These are phyloP conservation scores for Phytophthora sansomeana DNA, from an alignment of 352 stramenopile genomes.

Conservation along the genomic window DNA sequence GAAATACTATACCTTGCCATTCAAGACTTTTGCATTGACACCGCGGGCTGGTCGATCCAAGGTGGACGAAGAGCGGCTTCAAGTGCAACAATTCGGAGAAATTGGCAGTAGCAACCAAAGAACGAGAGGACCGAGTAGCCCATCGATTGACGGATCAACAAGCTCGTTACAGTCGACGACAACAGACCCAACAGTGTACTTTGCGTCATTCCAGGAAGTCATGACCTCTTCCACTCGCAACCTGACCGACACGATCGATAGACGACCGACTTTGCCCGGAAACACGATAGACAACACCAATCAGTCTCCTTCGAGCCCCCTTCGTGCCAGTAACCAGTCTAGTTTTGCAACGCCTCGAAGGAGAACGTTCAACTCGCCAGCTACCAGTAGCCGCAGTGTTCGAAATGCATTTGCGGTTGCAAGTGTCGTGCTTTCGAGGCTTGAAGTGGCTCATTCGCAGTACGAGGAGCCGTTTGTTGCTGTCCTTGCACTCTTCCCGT, in stretches of 20 bases:
- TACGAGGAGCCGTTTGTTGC: constrained; percentile 62
- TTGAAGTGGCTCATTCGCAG: constrained; percentile 45
- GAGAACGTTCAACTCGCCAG: constrained; percentile 1
- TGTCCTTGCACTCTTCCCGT: constrained; percentile 54
- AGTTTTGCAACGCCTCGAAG: constrained; percentile 17
- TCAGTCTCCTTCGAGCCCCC: constrained; percentile 1
- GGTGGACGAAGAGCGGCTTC: constrained; percentile 42
- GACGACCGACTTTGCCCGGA: constrained; percentile 2
- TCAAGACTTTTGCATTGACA: constrained; percentile 54
- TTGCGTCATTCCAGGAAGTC: constrained; percentile 56
- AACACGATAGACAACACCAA: background rate
- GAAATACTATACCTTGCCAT: constrained; percentile 41
- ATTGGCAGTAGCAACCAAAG: constrained; percentile 7
- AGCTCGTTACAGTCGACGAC: constrained; percentile 13
- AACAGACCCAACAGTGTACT: constrained; percentile 19
- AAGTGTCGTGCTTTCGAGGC: constrained; percentile 67
- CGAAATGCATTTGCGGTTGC: constrained; percentile 49
- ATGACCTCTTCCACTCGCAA: background rate
- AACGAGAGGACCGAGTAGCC: constrained; percentile 1
- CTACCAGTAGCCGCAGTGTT: background rate
- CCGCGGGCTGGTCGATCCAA: constrained; percentile 35
- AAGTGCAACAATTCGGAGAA: constrained; percentile 36
- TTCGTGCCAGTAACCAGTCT: background rate
- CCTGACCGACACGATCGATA: background rate
- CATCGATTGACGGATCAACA: constrained; percentile 14